Conservation (phyloP, 2,329 filamentous ascomycete species). For the Beauveria pseudobassiana region DNA sequence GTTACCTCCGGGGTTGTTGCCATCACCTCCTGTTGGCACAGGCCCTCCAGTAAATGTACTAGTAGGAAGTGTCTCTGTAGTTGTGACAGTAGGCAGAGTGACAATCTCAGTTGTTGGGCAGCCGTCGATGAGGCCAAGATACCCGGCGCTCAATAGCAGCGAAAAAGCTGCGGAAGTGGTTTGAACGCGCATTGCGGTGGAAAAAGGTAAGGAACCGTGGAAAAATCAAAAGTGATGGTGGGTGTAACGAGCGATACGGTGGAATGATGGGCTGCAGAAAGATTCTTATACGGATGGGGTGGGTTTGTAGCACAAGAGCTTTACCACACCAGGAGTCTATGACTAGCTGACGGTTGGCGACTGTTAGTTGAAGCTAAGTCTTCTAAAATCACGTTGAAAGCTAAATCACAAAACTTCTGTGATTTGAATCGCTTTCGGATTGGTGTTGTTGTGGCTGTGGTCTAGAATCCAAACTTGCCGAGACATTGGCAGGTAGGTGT, state of each 20-base stretch:
- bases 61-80: background rate
- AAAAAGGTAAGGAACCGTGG: background rate
- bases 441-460: background rate
- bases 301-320: background rate
- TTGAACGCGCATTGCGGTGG: background rate
- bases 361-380: background rate
- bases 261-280: background rate
- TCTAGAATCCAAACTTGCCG: background rate
- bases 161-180: background rate
- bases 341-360: background rate
- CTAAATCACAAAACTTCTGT: background rate
- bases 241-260: background rate
- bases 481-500: background rate
- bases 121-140: background rate
- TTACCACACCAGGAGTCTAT: background rate
- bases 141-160: background rate
- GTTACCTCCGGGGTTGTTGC: background rate
- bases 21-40: background rate
- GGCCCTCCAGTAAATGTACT: background rate
- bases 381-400: background rate
- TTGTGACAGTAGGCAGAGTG: background rate
- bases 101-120: background rate
- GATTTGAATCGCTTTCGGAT: background rate
- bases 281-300: slow-evolving; percentile 2
- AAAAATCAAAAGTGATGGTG: background rate